phyloP scores from a whole-genome alignment of 345 rosid genomes.

The Eucalyptus tenuipes region DNA sequence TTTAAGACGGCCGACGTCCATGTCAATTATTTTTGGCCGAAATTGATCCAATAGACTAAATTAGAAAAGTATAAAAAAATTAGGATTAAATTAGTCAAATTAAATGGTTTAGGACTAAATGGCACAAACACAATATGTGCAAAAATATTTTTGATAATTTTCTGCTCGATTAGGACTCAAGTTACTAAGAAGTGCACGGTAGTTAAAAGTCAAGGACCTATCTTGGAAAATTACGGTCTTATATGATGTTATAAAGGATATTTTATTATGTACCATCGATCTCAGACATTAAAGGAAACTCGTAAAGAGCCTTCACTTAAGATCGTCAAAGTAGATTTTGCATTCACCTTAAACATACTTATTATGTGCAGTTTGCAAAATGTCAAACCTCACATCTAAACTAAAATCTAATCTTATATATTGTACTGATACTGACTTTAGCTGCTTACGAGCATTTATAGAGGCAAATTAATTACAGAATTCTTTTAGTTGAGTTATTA shows the following conservation, averaged over 20 bases:
- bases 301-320: not conserved
- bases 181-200: not conserved
- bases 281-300: not conserved
- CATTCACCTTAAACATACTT: not conserved
- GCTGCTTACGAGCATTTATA: not conserved
- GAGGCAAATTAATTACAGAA: not conserved
- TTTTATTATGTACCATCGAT: not conserved
- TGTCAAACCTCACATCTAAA: not conserved
- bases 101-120: too few relatives aligned
- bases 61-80: too few relatives aligned
- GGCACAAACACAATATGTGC: too few relatives aligned
- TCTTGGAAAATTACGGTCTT: not conserved
- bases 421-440: not conserved
- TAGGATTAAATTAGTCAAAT: too few relatives aligned
- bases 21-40: too few relatives aligned
- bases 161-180: not conserved
- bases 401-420: not conserved
- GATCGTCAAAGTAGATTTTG: not conserved
- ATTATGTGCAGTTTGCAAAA: not conserved
- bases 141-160: too few relatives aligned
- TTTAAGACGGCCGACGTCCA: fast-evolving
- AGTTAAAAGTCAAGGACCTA: not conserved
- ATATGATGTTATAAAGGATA: not conserved
- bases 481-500: not conserved
- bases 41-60: too few relatives aligned